Conservation (phyloP, 2,329 filamentous ascomycete genomes). For the Fusarium caatingaense region DNA sequence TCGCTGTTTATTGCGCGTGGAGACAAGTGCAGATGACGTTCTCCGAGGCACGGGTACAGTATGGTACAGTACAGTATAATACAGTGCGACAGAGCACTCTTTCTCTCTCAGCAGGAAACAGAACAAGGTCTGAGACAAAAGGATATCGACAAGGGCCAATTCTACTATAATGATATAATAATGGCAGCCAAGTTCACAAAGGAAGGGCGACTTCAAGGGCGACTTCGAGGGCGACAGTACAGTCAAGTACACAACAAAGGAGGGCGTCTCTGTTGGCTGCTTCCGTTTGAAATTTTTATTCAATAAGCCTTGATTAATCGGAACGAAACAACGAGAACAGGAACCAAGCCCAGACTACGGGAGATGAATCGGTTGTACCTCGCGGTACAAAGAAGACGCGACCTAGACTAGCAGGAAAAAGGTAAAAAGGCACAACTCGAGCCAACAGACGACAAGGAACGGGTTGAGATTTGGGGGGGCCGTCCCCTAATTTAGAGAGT, state of each 20-base stretch:
- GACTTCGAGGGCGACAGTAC: slow-evolving; percentile 14
- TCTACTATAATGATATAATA: background rate
- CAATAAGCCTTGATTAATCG: slow-evolving; percentile 36
- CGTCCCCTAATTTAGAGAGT: slow-evolving; percentile 43
- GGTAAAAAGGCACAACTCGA: slow-evolving; percentile 17
- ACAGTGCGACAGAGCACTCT: background rate
- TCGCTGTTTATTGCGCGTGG: slow-evolving; percentile 35
- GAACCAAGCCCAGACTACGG: slow-evolving; percentile 5
- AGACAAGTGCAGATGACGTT: slow-evolving; percentile 46
- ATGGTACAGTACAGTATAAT: slow-evolving; percentile 6
- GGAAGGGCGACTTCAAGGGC: slow-evolving; percentile 10
- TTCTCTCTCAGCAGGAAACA: background rate
- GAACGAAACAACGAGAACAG: slow-evolving; percentile 31
- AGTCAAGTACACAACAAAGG: background rate
- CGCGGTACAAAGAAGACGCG: slow-evolving; percentile 6
- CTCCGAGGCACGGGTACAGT: slow-evolving; percentile 35
- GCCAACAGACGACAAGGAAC: slow-evolving; percentile 43
- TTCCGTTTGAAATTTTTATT: slow-evolving; percentile 13
- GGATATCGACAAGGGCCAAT: slow-evolving; percentile 26
- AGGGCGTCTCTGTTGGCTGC: background rate
- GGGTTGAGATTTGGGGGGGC: slow-evolving; percentile 37
- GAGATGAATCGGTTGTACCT: slow-evolving; percentile 21
- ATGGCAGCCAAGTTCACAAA: slow-evolving; percentile 19
- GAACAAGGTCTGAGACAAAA: slow-evolving; percentile 37
- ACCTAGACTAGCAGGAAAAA: slow-evolving; percentile 1